A percentile compares a stretch with the other conserved stretches of the same genome.
phyloP scores from a whole-genome alignment of 202 grass and related monocot genomes.

The Schoenoplectus tabernaemontani region DNA sequence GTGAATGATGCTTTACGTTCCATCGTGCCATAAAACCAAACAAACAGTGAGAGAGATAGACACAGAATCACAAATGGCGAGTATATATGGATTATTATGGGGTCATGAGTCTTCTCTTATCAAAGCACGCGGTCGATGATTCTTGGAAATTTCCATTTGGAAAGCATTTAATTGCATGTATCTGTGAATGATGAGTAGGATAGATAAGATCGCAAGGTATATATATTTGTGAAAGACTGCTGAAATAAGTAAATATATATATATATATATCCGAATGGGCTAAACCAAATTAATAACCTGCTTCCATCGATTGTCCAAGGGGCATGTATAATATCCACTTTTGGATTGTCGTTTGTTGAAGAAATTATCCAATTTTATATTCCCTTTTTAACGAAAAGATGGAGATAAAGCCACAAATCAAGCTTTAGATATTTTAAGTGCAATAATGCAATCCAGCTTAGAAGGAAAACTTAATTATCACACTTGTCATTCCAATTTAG shows the following conservation, averaged over 20 bases:
- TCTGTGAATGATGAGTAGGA: not conserved
- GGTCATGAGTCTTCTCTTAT: constrained; percentile 5
- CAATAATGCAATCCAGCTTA: not conserved
- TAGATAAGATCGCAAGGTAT: not conserved
- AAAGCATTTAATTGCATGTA: not conserved
- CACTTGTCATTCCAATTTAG: too few species aligned
- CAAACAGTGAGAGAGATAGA: too few species aligned
- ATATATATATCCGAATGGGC: not conserved
- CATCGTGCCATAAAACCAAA: not conserved
- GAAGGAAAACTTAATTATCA: not conserved
- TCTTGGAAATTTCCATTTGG: constrained; percentile 16
- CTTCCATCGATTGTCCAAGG: not conserved
- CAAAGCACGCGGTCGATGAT: not conserved
- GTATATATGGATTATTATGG: too few species aligned
- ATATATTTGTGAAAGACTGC: not conserved
- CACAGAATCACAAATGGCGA: not conserved
- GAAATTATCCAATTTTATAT: not conserved
- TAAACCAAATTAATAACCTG: not conserved
- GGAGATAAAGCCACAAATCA: too few species aligned
- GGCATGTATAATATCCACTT: not conserved
- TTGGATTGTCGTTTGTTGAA: not conserved
- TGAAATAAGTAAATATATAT: not conserved
- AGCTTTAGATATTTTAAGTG: too few species aligned
- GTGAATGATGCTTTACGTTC: not conserved
- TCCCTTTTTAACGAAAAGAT: not conserved